Base-by-base conservation (phyloP, 2,329 filamentous ascomycete species). In the Didymella pomorum region DNA sequence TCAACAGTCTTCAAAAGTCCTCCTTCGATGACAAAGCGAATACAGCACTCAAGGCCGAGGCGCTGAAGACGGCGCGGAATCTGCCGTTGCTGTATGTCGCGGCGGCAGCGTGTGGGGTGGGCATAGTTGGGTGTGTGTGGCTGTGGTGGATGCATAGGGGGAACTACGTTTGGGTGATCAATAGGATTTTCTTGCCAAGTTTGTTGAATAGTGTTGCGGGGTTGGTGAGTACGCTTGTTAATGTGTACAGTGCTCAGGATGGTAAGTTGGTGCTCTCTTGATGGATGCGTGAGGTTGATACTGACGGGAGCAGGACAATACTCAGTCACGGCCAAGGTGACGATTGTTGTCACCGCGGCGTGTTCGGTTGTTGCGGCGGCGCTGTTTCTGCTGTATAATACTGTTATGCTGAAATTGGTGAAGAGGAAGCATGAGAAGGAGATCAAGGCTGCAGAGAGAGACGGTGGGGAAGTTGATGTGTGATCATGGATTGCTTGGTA, bases 161-260 rank as follows among this genome's bases (percentile, higher is more conserved):
- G 16, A 85, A 86, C 62, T 84, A 85, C 56, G 77, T 85, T 18
- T 86, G 82, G 83, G 73, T 85, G 21, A 75, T 84, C 9, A 83
- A 84, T 66, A 76, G 79, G 55, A 72, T 86, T 12, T 83, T 85
- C 62, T 58, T 84, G 60, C 79, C 68, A 35, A 70, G 68, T 16
- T 45, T 68, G 52, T 58, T 84, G 50, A 84, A 84, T 66, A 80
- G 79, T 14, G 62, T 81, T 14, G 83, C 81, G 5, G 84, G 83
- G 1, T 62, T 85, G 26, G 74, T 85, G 7, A 80, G 79, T 1
- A 83, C 82, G 0, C 62, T 85, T 5, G 75, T 83, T 4, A 80
- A 80, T 62, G 77, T 86, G 4, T 84, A 84, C 58, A 78, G 80
- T 16, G 79, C 81, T 51, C 78, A 83, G 52, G 65, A 72, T 11